Evolutionary conservation across 306 rosid species (phyloP).

Genomic region (Medicago lupulina): DNA sequence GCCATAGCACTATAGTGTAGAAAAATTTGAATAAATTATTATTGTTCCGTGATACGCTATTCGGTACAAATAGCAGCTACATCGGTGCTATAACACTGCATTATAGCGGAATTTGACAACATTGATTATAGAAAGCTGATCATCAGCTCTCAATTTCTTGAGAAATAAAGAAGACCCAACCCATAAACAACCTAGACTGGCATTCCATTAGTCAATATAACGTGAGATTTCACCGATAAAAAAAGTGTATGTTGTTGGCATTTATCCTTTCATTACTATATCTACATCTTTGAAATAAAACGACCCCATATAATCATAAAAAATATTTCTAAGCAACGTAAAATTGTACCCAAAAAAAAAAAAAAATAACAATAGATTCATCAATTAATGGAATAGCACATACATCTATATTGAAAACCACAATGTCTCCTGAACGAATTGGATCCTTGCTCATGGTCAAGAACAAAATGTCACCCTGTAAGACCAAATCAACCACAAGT

Average conservation of each 20-base stretch:
- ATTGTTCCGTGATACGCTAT: neutral
- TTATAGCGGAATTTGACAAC: neutral
- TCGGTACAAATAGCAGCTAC: neutral
- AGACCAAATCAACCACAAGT: constrained; percentile 7
- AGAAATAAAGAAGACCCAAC: neutral
- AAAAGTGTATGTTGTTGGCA: neutral
- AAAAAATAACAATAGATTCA: too few relatives aligned
- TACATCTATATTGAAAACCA: constrained; percentile 75
- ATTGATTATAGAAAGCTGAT: neutral
- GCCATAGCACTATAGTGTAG: neutral
- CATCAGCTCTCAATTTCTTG: neutral
- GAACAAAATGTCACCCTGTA: constrained; percentile 77
- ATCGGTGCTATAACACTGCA: neutral
- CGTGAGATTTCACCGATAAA: neutral
- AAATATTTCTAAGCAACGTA: neutral
- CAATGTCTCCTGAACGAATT: constrained; percentile 74
- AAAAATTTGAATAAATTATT: neutral
- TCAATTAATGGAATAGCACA: constrained; percentile 38
- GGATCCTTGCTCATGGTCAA: constrained; percentile 69
- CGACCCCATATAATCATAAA: neutral
- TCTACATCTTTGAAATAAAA: neutral
- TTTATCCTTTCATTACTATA: constrained; percentile 4
- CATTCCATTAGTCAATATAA: neutral
- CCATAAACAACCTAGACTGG: neutral
- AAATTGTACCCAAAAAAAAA: too few relatives aligned